Percentiles rank a stretch among this genome's conserved stretches.
These are phyloP conservation scores for Citrullus amarus DNA, from an alignment of 306 rosid genomes.

Conservation along the genomic window DNA sequence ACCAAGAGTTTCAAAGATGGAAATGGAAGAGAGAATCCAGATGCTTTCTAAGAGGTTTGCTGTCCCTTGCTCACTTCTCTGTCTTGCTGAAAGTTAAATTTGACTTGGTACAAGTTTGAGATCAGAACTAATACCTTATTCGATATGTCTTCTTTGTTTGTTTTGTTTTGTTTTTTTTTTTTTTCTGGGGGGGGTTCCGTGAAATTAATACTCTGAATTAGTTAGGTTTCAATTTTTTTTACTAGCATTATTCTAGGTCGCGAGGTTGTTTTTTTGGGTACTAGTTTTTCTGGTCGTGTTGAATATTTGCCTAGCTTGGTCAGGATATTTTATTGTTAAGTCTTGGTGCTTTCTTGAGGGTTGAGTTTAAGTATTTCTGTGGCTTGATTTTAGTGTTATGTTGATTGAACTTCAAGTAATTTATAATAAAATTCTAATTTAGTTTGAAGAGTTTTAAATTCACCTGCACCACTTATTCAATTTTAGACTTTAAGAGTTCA, in stretches of 20 bases:
- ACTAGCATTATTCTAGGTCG: background rate
- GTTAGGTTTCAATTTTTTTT: background rate
- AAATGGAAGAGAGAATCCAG: conserved; percentile 78
- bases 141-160: background rate
- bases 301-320: background rate
- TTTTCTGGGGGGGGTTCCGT: background rate
- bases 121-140: background rate
- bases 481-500: background rate
- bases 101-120: background rate
- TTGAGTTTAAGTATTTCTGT: background rate
- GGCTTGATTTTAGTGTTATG: background rate
- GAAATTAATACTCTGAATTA: background rate
- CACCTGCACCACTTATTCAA: background rate
- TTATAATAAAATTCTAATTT: background rate
- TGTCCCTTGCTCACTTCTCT: conserved; percentile 14
- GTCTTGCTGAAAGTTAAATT: conserved; percentile 2
- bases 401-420: background rate
- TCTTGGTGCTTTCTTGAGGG: background rate
- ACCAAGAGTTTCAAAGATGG: conserved; percentile 52
- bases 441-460: background rate
- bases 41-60: conserved; percentile 64
- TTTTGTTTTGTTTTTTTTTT: too few relatives aligned
- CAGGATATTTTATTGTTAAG: background rate
- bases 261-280: background rate
- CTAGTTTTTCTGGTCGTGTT: background rate